A percentile compares a stretch with the other conserved stretches of the same genome.
phyloP scores from a whole-genome alignment of 1,284 basidiomycete species.

The Cutaneotrichosporon sp. region DNA sequence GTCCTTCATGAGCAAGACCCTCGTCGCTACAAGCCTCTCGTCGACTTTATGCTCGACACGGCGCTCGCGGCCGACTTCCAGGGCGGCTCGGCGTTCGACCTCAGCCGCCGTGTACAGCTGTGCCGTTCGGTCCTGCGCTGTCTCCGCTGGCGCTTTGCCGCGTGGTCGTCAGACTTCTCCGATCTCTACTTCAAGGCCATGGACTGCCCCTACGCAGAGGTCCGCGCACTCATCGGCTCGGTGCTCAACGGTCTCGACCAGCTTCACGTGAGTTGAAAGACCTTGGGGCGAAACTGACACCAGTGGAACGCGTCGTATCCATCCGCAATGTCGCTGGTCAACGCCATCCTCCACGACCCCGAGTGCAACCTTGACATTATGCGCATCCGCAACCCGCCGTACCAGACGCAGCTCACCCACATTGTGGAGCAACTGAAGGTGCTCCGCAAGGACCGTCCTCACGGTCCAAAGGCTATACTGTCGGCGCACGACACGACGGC shows the following conservation, averaged over 20 bases:
- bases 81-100: slow-evolving; percentile 66
- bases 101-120: slow-evolving; percentile 37
- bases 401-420: slow-evolving; percentile 56
- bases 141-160: slow-evolving; percentile 69
- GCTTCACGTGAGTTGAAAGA: slow-evolving; percentile 56
- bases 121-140: slow-evolving; percentile 58
- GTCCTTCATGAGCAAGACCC: slow-evolving; percentile 74
- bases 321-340: slow-evolving; percentile 60
- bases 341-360: slow-evolving; percentile 55
- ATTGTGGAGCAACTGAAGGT: slow-evolving; percentile 58
- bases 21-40: slow-evolving; percentile 67
- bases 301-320: slow-evolving; percentile 67
- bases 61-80: slow-evolving; percentile 74
- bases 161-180: slow-evolving; percentile 63
- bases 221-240: slow-evolving; percentile 65
- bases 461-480: slow-evolving; percentile 74
- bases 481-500: slow-evolving; percentile 86
- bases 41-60: slow-evolving; percentile 66
- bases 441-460: slow-evolving; percentile 70
- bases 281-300: slow-evolving; percentile 48
- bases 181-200: slow-evolving; percentile 68
- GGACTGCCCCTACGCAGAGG: slow-evolving; percentile 77
- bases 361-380: slow-evolving; percentile 63
- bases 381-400: slow-evolving; percentile 59
- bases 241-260: slow-evolving; percentile 64